Evolutionary conservation across 495 filamentous ascomycete species (phyloP).

Genomic region (Tetracladium marchalianum): DNA sequence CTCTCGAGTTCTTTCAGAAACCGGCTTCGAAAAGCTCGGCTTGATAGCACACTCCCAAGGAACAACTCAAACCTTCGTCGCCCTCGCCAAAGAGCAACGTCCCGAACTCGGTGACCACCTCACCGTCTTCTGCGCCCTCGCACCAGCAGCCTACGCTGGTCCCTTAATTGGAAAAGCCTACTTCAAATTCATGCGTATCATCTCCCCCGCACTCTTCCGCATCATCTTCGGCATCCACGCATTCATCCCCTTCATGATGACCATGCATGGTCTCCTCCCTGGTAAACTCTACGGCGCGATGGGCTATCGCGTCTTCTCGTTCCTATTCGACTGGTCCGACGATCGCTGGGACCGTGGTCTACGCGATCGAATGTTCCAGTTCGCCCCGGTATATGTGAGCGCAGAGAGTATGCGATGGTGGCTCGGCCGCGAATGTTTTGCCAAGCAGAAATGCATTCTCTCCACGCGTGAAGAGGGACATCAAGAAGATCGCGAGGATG

Average conservation of each 20-base stretch:
- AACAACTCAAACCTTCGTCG: constrained; percentile 82
- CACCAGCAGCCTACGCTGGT: constrained; percentile 86
- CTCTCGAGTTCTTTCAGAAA: constrained; percentile 71
- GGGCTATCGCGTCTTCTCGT: constrained; percentile 84
- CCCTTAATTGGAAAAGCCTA: constrained; percentile 79
- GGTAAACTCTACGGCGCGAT: constrained; percentile 68
- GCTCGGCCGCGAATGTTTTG: constrained; percentile 86
- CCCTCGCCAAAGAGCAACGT: constrained; percentile 83
- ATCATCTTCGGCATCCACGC: constrained; percentile 86
- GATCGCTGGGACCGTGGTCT: constrained; percentile 74
- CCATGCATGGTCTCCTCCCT: constrained; percentile 57
- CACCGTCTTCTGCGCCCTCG: constrained; percentile 86
- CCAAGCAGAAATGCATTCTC: constrained; percentile 83
- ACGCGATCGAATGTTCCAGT: constrained; percentile 79
- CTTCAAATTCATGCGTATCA: constrained; percentile 83
- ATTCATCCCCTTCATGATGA: constrained; percentile 94
- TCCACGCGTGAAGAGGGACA: constrained; percentile 59
- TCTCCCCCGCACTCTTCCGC: constrained; percentile 67
- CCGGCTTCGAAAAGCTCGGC: constrained; percentile 73
- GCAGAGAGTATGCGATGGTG: constrained; percentile 94
- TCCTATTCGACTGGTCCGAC: constrained; percentile 87
- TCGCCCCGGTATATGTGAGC: constrained; percentile 81
- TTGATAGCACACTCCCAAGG: constrained; percentile 87
- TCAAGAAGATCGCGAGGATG: constrained; percentile 55
- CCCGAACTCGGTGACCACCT: constrained; percentile 79